A percentile compares a stretch with the other conserved stretches of the same genome.
Evolutionary conservation across 2,329 filamentous ascomycete genomes (phyloP).

Genomic region (Paecilomyces variotii): DNA sequence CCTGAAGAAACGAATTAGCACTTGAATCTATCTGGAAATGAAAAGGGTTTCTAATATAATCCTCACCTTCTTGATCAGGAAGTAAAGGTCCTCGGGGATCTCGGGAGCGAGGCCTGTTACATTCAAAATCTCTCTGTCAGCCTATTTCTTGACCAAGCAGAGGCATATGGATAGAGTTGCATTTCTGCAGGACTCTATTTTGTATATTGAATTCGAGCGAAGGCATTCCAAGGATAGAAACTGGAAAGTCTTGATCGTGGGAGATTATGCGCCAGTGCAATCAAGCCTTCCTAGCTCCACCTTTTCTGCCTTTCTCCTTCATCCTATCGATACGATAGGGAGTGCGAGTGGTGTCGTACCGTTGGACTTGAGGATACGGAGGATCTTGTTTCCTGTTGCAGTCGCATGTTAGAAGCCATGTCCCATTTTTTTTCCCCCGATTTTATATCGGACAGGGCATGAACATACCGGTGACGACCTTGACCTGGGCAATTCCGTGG

Average conservation of each 20-base stretch:
- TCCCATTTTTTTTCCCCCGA: not conserved
- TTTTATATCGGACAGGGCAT: constrained; percentile 1
- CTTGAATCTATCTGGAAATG: not conserved
- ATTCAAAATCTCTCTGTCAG: constrained; percentile 79
- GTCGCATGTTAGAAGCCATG: constrained; percentile 32
- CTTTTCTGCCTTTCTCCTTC: constrained; percentile 10
- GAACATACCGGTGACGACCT: constrained; percentile 82
- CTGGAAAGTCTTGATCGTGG: not conserved
- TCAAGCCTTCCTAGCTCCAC: not conserved
- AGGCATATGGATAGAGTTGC: constrained; percentile 51
- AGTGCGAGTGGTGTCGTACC: constrained; percentile 56
- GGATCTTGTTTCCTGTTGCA: constrained; percentile 89
- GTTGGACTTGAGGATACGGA: constrained; percentile 94
- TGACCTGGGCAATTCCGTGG: constrained; percentile 97
- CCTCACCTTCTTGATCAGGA: constrained; percentile 98
- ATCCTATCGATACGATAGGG: constrained; percentile 15
- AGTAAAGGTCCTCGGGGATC: constrained; percentile 99
- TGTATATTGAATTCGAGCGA: constrained; percentile 1
- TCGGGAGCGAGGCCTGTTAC: constrained; percentile 91
- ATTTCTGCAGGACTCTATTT: constrained; percentile 17
- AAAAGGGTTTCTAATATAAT: not conserved
- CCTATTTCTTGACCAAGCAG: constrained; percentile 68
- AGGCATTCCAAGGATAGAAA: not conserved
- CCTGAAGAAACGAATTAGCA: constrained; percentile 42
- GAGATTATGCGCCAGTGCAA: not conserved